Conservation (phyloP, 495 filamentous ascomycete species). For the Physcia stellaris region DNA sequence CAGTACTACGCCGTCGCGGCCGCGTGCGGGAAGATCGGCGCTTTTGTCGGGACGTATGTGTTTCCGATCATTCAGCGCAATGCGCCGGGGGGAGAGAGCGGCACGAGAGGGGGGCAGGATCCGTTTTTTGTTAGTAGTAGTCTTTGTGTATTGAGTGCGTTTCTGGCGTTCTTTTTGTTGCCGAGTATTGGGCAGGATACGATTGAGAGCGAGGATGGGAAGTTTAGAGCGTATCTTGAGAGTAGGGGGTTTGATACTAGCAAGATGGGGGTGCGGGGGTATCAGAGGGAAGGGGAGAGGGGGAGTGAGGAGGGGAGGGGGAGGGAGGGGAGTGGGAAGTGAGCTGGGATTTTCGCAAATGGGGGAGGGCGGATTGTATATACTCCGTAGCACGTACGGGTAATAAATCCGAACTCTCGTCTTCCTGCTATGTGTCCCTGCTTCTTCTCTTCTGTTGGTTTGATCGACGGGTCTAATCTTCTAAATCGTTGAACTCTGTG, state of each 20-base stretch:
- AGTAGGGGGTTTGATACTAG: constrained; percentile 55
- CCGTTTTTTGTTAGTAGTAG: constrained; percentile 63
- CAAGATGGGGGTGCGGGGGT: constrained; percentile 42
- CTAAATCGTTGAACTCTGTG: too few relatives aligned
- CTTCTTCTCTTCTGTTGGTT: too few relatives aligned
- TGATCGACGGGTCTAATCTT: too few relatives aligned
- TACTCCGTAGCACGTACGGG: too few relatives aligned
- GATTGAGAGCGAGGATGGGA: constrained; percentile 52
- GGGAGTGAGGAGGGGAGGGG: neutral
- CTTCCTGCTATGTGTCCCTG: too few relatives aligned
- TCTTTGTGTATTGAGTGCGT: constrained; percentile 49
- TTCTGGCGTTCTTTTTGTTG: constrained; percentile 41
- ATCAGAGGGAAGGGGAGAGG: constrained; percentile 5
- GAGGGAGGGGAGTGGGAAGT: neutral
- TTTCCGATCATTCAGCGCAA: constrained; percentile 56
- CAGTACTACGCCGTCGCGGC: constrained; percentile 89
- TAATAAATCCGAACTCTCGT: too few relatives aligned
- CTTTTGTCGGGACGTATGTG: constrained; percentile 78
- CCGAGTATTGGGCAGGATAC: constrained; percentile 62
- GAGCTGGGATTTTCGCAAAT: too few relatives aligned
- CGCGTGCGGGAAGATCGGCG: constrained; percentile 74
- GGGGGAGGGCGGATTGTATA: too few relatives aligned
- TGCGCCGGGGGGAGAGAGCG: constrained; percentile 43
- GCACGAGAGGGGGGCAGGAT: constrained; percentile 52
- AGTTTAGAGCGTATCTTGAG: constrained; percentile 56